Conservation (phyloP, 352 stramenopile genomes). For the Globisporangium spiculum region DNA sequence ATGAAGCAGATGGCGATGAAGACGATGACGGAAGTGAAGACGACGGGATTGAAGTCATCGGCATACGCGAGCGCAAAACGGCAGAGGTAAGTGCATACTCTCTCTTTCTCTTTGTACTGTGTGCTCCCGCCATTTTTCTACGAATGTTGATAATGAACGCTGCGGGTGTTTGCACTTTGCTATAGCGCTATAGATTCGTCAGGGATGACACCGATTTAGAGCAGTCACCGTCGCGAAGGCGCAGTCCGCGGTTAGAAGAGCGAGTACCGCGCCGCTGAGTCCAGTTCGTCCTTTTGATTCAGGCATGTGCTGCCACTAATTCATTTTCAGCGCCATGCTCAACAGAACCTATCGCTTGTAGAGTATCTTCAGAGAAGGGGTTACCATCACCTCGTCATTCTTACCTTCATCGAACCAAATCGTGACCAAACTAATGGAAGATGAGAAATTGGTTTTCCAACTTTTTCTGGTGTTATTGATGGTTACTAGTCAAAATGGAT, state of each 20-base stretch:
- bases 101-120: not conserved
- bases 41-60: not conserved
- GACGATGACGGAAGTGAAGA: not conserved
- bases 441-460: not conserved
- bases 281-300: not conserved
- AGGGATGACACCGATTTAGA: slow-evolving; percentile 7
- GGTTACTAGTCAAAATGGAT: not conserved
- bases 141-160: not conserved
- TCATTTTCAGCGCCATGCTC: not conserved
- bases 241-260: slow-evolving; percentile 13
- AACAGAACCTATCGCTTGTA: not conserved
- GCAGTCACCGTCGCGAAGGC: slow-evolving; percentile 7
- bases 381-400: not conserved
- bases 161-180: not conserved
- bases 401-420: not conserved
- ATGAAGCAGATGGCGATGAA: slow-evolving; percentile 7
- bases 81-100: not conserved
- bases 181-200: slow-evolving; percentile 15
- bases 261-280: not conserved
- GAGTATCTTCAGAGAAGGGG: not conserved
- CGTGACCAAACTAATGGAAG: not conserved
- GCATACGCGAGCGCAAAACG: not conserved
- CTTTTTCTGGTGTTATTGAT: not conserved
- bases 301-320: not conserved
- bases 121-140: not conserved